Conservation (phyloP, 2,329 filamentous ascomycete species). For the Cladosporium velox region DNA sequence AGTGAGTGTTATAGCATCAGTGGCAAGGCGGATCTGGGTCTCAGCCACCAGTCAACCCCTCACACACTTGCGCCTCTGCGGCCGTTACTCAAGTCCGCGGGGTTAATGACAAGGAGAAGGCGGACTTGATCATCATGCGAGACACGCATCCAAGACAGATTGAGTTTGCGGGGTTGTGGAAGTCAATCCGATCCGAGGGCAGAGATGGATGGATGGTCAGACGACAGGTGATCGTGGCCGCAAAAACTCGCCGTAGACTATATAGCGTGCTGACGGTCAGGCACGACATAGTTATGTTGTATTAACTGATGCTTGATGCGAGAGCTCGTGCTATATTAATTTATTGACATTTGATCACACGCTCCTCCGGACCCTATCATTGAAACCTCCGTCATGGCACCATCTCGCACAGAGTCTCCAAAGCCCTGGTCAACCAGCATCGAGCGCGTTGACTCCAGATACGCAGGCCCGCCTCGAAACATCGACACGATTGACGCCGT, state of each 20-base stretch:
- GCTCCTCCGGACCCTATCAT: no score
- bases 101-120: background rate
- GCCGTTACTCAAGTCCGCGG: background rate
- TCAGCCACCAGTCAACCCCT: no score
- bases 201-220: background rate
- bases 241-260: no score
- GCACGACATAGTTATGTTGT: no score
- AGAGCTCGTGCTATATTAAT: no score
- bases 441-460: background rate
- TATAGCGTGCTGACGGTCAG: no score
- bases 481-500: constrained; percentile 29
- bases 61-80: background rate
- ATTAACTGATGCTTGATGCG: no score
- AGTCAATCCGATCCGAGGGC: background rate
- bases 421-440: background rate
- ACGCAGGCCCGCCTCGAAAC: background rate
- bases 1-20: no score
- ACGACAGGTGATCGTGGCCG: background rate
- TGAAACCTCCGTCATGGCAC: background rate
- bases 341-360: no score
- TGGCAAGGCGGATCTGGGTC: no score
- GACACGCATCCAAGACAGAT: background rate
- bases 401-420: background rate
- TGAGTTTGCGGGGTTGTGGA: background rate
- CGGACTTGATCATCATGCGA: background rate